Evolutionary conservation across 129 eudicot genomes (phyloP).

Genomic region (Rutidosis leptorrhynchoides): DNA sequence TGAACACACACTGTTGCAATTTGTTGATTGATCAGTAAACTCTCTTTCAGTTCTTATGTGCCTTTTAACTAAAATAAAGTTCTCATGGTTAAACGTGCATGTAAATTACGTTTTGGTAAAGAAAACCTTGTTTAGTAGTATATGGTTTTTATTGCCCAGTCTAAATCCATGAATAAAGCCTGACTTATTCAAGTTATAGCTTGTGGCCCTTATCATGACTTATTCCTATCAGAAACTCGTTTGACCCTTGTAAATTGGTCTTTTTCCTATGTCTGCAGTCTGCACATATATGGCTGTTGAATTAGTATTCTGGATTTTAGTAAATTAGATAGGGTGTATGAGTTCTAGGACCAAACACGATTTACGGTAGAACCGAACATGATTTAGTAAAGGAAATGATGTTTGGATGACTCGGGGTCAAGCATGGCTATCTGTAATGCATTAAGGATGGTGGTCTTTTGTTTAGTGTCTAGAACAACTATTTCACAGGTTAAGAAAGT

Average conservation of each 20-base stretch:
- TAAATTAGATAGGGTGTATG: neutral
- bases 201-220: neutral
- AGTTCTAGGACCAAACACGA: neutral
- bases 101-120: neutral
- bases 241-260: neutral
- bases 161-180: neutral
- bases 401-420: neutral
- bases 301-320: neutral
- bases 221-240: neutral
- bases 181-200: neutral
- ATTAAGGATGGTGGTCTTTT: neutral
- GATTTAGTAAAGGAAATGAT: neutral
- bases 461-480: neutral
- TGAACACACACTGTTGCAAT: neutral
- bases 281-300: neutral
- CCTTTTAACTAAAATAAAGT: neutral
- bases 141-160: neutral
- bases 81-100: slow-evolving; percentile 8
- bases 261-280: neutral
- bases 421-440: neutral
- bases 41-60: slow-evolving; percentile 8
- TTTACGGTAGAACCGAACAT: neutral
- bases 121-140: neutral
- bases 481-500: neutral
- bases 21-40: neutral